These are phyloP conservation scores for Ilex paraguariensis DNA, from an alignment of 305 asterid genomes.

Conservation along the genomic window DNA sequence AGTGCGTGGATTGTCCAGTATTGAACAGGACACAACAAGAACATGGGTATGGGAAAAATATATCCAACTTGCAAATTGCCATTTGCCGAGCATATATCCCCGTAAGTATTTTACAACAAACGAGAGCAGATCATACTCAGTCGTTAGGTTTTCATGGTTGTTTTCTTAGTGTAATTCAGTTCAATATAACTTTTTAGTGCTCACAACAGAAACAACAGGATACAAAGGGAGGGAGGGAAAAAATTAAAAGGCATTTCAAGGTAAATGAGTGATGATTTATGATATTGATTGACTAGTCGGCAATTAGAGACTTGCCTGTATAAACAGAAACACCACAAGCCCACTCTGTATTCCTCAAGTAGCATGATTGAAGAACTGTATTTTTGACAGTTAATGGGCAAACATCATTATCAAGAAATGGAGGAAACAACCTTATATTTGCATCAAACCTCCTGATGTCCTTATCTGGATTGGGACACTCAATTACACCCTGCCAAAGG, in stretches of 20 bases:
- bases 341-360: constrained; percentile 97
- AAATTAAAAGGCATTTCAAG: no score
- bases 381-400: constrained; percentile 90
- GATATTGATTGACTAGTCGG: neutral
- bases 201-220: neutral
- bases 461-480: constrained; percentile 91
- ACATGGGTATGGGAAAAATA: no score
- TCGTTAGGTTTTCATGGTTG: no score
- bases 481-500: constrained; percentile 80
- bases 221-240: no score
- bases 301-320: constrained; percentile 59
- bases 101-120: no score
- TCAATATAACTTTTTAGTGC: neutral
- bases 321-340: constrained; percentile 99
- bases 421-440: constrained; percentile 92
- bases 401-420: constrained; percentile 90
- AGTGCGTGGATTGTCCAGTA: no score
- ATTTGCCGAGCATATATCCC: no score
- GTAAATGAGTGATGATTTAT: no score
- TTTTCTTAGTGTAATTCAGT: no score
- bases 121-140: no score
- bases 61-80: no score
- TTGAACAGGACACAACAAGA: no score
- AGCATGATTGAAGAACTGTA: constrained; percentile 93
- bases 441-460: constrained; percentile 97